These are phyloP conservation scores for Brassica juncea DNA, from an alignment of 345 rosid species.

Conservation along the genomic window DNA sequence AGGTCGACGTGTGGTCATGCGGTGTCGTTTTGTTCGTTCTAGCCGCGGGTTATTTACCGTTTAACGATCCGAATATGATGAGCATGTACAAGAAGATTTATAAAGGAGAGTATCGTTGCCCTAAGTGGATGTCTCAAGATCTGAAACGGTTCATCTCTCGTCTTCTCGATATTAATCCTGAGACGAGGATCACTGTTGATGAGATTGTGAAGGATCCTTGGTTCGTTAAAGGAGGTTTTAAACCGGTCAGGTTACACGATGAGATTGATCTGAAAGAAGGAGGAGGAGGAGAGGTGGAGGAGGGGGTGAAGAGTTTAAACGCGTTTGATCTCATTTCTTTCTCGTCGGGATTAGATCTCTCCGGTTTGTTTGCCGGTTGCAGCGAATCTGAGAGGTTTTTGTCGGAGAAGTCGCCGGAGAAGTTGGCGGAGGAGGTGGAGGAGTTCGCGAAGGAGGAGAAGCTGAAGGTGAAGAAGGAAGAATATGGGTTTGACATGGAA, in stretches of 20 bases:
- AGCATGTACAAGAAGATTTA: conserved; percentile 82
- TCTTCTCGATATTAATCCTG: conserved; percentile 75
- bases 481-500: conserved; percentile 61
- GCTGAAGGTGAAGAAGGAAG: conserved; percentile 54
- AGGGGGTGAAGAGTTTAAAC: conserved; percentile 47
- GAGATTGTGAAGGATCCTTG: conserved; percentile 77
- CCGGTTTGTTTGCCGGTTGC: conserved; percentile 59
- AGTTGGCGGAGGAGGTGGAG: conserved; percentile 55
- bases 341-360: conserved; percentile 77
- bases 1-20: conserved; percentile 89
- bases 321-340: conserved; percentile 88
- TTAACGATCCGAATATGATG: conserved; percentile 86
- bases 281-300: conserved; percentile 16
- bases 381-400: conserved; percentile 58
- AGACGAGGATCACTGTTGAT: conserved; percentile 71
- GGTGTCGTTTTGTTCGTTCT: conserved; percentile 80
- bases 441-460: conserved; percentile 51
- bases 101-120: conserved; percentile 73
- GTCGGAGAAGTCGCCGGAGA: conserved; percentile 55
- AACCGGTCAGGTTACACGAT: conserved; percentile 49
- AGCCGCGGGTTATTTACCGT: conserved; percentile 79
- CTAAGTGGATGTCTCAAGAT: conserved; percentile 78
- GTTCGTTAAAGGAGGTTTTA: conserved; percentile 61
- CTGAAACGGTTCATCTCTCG: conserved; percentile 69
- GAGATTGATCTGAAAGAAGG: conserved; percentile 36